Percentiles rank a stretch among this genome's conserved stretches.
Evolutionary conservation across 2,329 filamentous ascomycete genomes (phyloP).

Genomic region (Pezizomycotina sp.): DNA sequence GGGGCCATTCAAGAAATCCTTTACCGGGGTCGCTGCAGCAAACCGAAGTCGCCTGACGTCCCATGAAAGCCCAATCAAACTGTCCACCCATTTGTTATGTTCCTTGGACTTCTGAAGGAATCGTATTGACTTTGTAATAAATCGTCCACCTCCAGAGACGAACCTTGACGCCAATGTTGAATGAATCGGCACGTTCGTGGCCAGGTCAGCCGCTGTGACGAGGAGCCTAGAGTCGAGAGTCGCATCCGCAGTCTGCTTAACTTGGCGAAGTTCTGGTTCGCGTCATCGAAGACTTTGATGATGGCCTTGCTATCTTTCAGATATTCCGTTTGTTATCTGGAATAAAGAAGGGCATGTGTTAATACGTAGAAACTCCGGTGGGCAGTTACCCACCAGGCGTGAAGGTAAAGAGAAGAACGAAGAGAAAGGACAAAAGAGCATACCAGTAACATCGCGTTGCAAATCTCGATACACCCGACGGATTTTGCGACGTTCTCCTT

Average conservation of each 20-base stretch:
- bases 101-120: conserved; percentile 79
- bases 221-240: conserved; percentile 78
- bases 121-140: conserved; percentile 30
- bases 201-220: conserved; percentile 62
- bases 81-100: conserved; percentile 60
- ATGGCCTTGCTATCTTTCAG: conserved; percentile 51
- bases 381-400: neutral
- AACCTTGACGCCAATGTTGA: too few relatives aligned
- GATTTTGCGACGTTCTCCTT: conserved; percentile 53
- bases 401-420: conserved; percentile 1
- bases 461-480: conserved; percentile 55
- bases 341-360: conserved; percentile 28
- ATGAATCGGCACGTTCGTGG: too few relatives aligned
- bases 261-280: conserved; percentile 49
- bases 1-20: conserved; percentile 70
- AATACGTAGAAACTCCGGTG: neutral
- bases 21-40: conserved; percentile 9
- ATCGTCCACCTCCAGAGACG: conserved; percentile 69
- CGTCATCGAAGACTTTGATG: conserved; percentile 46
- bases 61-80: conserved; percentile 58
- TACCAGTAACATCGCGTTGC: conserved; percentile 43
- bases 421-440: conserved; percentile 5
- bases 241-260: conserved; percentile 80
- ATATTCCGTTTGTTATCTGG: conserved; percentile 56
- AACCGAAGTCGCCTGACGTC: conserved; percentile 56